Evolutionary conservation across 345 rosid species (phyloP).

Genomic region (Citrus reticulata): DNA sequence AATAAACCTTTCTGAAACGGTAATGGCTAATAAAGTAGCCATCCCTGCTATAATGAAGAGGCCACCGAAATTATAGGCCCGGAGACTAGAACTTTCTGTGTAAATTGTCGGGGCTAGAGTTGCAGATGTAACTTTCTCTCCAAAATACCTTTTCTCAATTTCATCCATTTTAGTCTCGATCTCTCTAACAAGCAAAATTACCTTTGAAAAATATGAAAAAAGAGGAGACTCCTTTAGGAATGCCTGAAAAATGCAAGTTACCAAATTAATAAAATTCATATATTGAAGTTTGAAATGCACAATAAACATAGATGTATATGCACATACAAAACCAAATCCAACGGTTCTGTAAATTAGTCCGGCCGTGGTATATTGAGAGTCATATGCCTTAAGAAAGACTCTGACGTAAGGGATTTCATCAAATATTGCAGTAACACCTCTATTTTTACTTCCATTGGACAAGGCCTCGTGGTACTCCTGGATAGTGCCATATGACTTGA

Average conservation of each 20-base stretch:
- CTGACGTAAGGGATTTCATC: slow-evolving; percentile 18
- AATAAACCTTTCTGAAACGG: background rate
- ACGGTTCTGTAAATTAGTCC: slow-evolving; percentile 9
- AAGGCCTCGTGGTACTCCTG: background rate
- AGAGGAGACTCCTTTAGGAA: slow-evolving; percentile 18
- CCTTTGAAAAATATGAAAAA: slow-evolving; percentile 18
- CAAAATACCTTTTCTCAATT: slow-evolving; percentile 4
- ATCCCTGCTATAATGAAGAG: slow-evolving; percentile 20
- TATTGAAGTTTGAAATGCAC: background rate
- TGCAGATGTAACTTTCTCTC: background rate
- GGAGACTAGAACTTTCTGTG: slow-evolving; percentile 2
- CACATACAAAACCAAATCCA: slow-evolving; percentile 28
- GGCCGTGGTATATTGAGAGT: background rate
- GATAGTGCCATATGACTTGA: background rate
- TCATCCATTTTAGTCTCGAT: background rate
- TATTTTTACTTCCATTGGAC: slow-evolving; percentile 1
- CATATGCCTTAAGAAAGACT: slow-evolving; percentile 1
- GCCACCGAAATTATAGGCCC: slow-evolving; percentile 19
- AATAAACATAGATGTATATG: background rate
- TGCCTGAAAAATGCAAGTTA: slow-evolving; percentile 1
- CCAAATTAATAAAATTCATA: background rate
- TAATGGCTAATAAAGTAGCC: background rate
- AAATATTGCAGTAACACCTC: slow-evolving; percentile 14
- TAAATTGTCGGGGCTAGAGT: background rate
- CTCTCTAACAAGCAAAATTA: slow-evolving; percentile 15